These are phyloP conservation scores for Termitomyces sp. DNA, from an alignment of 768 basidiomycete genomes.

Conservation along the genomic window DNA sequence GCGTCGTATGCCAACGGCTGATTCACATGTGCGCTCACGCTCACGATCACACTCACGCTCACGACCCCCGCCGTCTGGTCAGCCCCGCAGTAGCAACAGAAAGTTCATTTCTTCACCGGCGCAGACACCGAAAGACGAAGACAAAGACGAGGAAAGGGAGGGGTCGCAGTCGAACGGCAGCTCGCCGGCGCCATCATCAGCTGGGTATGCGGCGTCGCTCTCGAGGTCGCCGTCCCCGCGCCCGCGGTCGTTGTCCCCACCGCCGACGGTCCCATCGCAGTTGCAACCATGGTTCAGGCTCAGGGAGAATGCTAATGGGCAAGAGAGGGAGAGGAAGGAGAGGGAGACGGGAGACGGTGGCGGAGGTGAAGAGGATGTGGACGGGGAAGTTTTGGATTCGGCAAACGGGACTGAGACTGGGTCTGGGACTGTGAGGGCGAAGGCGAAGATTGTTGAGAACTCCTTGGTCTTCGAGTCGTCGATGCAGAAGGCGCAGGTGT, in stretches of 20 bases:
- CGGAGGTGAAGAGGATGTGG: not conserved
- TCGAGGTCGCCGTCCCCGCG: constrained; percentile 47
- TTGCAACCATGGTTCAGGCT: too few species aligned
- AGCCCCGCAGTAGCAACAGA: too few species aligned
- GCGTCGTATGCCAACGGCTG: constrained; percentile 11
- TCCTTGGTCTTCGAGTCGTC: not conserved
- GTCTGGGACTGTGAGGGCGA: too few species aligned
- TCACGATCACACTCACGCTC: constrained; percentile 13
- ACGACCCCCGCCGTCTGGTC: constrained; percentile 1
- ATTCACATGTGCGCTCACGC: constrained; percentile 12
- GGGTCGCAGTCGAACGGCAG: constrained; percentile 37
- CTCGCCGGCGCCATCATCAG: constrained; percentile 57
- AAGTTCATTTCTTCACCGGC: constrained; percentile 3
- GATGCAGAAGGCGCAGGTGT: not conserved
- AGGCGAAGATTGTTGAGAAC: not conserved
- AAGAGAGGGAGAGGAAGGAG: not conserved
- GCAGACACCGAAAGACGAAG: constrained; percentile 12
- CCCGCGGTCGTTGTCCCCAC: constrained; percentile 30
- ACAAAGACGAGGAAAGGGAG: too few species aligned
- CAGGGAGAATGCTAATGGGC: not conserved
- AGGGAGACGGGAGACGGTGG: not conserved
- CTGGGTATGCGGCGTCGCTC: constrained; percentile 48
- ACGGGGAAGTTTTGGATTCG: not conserved
- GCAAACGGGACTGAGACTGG: not conserved
- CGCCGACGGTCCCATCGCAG: constrained; percentile 30